Evolutionary conservation across 116 monocot genomes (phyloP).

Genomic region (Zostera marina): DNA sequence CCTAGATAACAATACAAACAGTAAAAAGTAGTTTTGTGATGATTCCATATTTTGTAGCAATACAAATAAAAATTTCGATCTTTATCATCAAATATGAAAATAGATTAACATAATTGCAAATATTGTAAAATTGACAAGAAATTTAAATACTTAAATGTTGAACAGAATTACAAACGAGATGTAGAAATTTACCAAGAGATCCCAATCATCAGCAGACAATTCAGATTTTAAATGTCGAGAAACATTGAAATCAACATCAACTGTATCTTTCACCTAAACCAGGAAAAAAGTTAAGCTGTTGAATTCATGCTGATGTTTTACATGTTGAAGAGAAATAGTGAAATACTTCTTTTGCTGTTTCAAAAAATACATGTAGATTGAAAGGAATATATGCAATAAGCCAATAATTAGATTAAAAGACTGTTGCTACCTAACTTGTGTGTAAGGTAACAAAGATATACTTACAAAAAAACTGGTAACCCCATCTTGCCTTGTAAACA

Average conservation of each 20-base stretch:
- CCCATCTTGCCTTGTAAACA: conserved; percentile 88
- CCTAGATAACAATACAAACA: too few relatives aligned
- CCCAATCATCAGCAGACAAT: conserved; percentile 72
- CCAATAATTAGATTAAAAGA: background rate
- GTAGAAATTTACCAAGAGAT: conserved; percentile 39
- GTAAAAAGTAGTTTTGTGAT: too few relatives aligned
- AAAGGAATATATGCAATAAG: background rate
- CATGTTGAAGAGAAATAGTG: too few relatives aligned
- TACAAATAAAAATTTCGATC: too few relatives aligned
- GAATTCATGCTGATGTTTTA: background rate
- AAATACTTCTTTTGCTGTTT: too few relatives aligned
- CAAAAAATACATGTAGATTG: too few relatives aligned
- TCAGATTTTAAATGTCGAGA: conserved; percentile 82
- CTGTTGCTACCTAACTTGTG: background rate
- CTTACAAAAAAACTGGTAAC: conserved; percentile 96
- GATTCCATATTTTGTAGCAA: too few relatives aligned
- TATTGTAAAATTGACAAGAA: background rate
- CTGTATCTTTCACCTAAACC: conserved; percentile 82
- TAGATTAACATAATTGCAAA: background rate
- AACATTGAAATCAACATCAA: conserved; percentile 95
- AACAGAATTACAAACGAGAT: background rate
- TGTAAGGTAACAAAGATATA: conserved; percentile 6
- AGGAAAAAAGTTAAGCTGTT: conserved; percentile 5
- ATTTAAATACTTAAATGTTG: background rate
- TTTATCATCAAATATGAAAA: too few relatives aligned